phyloP scores from a whole-genome alignment of 148 eudicot species.

The Rhododendron ferrugineum region DNA sequence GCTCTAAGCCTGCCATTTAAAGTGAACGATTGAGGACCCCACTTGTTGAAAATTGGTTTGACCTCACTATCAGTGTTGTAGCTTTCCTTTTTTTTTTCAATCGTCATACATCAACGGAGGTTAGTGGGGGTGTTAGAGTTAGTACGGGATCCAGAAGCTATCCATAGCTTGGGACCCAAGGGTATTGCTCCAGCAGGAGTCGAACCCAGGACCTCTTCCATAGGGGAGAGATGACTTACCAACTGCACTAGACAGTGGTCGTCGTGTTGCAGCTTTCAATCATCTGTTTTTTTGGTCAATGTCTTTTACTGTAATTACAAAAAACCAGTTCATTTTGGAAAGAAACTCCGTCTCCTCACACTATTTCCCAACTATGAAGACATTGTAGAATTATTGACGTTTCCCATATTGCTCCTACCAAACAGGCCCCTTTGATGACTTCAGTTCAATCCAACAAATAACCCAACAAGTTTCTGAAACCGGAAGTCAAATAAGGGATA shows the following conservation, averaged over 20 bases:
- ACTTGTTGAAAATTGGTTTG: background rate
- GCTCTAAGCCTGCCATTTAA: background rate
- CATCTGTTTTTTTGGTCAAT: background rate
- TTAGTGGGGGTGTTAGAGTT: too few relatives aligned
- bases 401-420: background rate
- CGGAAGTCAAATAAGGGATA: background rate
- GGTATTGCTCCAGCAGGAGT: too few relatives aligned
- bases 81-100: too few relatives aligned
- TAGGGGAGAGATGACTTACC: too few relatives aligned
- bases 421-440: background rate
- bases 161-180: too few relatives aligned
- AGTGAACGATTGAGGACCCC: background rate
- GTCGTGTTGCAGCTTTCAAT: background rate
- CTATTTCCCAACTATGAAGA: background rate
- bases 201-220: too few relatives aligned
- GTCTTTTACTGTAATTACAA: background rate
- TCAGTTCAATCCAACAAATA: background rate
- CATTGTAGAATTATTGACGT: background rate
- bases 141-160: too few relatives aligned
- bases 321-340: background rate
- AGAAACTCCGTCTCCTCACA: too few relatives aligned
- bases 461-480: background rate
- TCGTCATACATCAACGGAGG: too few relatives aligned
- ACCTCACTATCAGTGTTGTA: background rate
- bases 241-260: too few relatives aligned